Evolutionary conservation across 2,329 filamentous ascomycete species (phyloP).

Genomic region (Plectosphaerella sp.): DNA sequence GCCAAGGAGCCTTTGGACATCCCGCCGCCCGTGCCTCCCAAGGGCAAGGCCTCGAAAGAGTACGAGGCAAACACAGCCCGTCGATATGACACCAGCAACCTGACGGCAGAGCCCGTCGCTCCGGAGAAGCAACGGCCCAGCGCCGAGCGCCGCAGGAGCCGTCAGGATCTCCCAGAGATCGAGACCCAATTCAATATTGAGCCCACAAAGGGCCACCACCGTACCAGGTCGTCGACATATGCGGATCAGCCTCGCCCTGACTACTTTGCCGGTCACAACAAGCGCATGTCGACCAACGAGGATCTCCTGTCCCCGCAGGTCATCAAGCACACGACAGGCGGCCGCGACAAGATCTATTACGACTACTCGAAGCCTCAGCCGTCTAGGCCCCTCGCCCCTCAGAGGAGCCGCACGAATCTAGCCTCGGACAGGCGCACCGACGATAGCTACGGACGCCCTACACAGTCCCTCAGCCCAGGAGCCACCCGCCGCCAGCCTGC

Average conservation of each 20-base stretch:
- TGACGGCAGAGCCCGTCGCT: conserved; percentile 18
- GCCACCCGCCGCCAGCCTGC: conserved; percentile 19
- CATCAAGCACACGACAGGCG: conserved; percentile 32
- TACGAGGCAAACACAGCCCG: conserved; percentile 39
- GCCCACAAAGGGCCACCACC: conserved; percentile 21
- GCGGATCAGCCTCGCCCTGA: conserved; percentile 24
- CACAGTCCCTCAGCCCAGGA: conserved; percentile 16
- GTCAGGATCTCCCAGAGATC: conserved; percentile 38
- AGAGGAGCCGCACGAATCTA: conserved; percentile 23
- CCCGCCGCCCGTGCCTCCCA: conserved; percentile 2
- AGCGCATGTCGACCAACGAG: conserved; percentile 20
- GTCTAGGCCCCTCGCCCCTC: conserved; percentile 21
- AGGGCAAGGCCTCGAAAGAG: conserved; percentile 7
- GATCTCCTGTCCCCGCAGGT: conserved; percentile 38
- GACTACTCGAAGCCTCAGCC: conserved; percentile 15
- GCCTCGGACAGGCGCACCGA: conserved; percentile 18
- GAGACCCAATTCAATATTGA: conserved; percentile 33
- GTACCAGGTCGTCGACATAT: conserved; percentile 27
- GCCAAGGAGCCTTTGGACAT: not conserved
- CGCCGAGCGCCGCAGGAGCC: conserved; percentile 26
- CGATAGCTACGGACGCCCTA: conserved; percentile 19
- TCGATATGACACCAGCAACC: conserved; percentile 26
- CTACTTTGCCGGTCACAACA: conserved; percentile 21
- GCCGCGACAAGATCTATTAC: conserved; percentile 39
- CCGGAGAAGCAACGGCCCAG: conserved; percentile 11